These are phyloP conservation scores for Floccularia luteovirens DNA, from an alignment of 768 basidiomycete species.

Conservation along the genomic window DNA sequence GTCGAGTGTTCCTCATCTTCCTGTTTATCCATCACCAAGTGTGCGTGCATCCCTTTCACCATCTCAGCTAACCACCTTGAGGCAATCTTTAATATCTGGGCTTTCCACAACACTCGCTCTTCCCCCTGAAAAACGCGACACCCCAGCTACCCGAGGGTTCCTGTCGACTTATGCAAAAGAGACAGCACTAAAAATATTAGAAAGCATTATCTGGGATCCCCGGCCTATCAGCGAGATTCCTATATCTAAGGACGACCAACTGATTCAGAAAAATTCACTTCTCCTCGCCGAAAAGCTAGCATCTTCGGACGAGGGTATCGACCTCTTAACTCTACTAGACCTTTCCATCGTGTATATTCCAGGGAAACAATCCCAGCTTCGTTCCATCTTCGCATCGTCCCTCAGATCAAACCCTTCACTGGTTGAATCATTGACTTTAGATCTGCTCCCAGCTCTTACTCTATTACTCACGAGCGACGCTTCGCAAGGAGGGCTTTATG, in stretches of 20 bases:
- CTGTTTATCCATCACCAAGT: conserved; percentile 46
- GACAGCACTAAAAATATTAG: conserved; percentile 41
- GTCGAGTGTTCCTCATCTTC: too few relatives aligned
- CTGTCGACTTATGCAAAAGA: conserved; percentile 53
- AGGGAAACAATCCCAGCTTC: conserved; percentile 34
- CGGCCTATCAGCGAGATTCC: too few relatives aligned
- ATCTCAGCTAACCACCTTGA: conserved; percentile 42
- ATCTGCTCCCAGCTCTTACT: conserved; percentile 53
- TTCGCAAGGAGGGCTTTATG: conserved; percentile 53
- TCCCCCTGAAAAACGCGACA: conserved; percentile 38
- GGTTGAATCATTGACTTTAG: conserved; percentile 23
- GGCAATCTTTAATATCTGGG: conserved; percentile 36
- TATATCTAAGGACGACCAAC: conserved; percentile 29
- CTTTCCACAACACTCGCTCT: conserved; percentile 41
- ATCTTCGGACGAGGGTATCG: conserved; percentile 28
- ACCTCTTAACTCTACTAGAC: conserved; percentile 52
- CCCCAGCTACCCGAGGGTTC: conserved; percentile 36
- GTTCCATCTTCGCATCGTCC: conserved; percentile 33
- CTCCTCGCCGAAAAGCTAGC: conserved; percentile 51
- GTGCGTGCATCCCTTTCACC: conserved; percentile 41
- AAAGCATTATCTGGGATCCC: conserved; percentile 52
- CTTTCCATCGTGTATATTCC: conserved; percentile 49
- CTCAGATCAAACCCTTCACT: conserved; percentile 23
- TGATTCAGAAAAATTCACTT: conserved; percentile 41
- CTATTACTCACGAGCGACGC: conserved; percentile 34